These are phyloP conservation scores for Lumnitzera littorea DNA, from an alignment of 345 rosid species.

Conservation along the genomic window DNA sequence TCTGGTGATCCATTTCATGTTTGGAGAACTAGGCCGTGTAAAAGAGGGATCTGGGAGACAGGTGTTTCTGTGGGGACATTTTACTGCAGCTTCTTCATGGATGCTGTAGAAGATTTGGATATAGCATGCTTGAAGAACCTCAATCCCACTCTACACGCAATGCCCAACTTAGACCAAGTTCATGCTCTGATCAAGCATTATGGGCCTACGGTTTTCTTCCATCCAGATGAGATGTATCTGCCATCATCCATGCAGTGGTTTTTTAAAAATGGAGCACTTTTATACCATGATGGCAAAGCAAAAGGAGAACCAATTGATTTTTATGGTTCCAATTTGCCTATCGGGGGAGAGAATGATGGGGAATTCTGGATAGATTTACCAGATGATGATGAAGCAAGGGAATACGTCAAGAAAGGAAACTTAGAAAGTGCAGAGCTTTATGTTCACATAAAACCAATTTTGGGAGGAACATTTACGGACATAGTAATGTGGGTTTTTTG, in stretches of 20 bases:
- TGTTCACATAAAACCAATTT: conserved; percentile 80
- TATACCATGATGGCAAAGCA: conserved; percentile 37
- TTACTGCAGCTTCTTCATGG: conserved; percentile 45
- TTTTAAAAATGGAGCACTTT: conserved; percentile 75
- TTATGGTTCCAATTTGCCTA: conserved; percentile 60
- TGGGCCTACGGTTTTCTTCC: conserved; percentile 85
- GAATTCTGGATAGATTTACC: conserved; percentile 85
- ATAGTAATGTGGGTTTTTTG: conserved; percentile 88
- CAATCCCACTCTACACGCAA: conserved; percentile 38
- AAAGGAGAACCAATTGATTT: conserved; percentile 42
- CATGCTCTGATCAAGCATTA: conserved; percentile 62
- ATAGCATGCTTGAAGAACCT: conserved; percentile 78
- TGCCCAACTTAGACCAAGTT: conserved; percentile 81
- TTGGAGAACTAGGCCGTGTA: conserved; percentile 60
- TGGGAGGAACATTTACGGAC: conserved; percentile 90
- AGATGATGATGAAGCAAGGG: conserved; percentile 40
- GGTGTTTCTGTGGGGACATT: conserved; percentile 87
- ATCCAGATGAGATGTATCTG: conserved; percentile 74
- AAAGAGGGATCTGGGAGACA: conserved; percentile 56
- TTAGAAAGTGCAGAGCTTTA: conserved; percentile 73
- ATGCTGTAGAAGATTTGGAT: conserved; percentile 28
- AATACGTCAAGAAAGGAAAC: conserved; percentile 44
- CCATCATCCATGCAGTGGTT: conserved; percentile 92
- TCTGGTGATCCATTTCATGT: conserved; percentile 38
- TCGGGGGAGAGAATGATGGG: conserved; percentile 63